Base-by-base conservation (phyloP, 2,329 filamentous ascomycete species). In the Mariannaea elegans region DNA sequence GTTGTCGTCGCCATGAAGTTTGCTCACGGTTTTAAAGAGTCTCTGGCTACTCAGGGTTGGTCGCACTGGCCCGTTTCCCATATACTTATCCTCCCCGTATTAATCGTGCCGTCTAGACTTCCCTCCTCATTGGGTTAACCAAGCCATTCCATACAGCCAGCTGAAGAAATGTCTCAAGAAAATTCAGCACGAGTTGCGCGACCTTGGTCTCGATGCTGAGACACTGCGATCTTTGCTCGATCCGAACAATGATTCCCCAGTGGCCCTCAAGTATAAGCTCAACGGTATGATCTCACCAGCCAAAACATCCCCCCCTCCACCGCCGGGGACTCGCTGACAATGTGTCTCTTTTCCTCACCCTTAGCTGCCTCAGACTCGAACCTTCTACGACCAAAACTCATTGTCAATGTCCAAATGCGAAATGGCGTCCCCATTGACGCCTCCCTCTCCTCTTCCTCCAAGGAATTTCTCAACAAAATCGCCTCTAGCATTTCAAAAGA, bases 141-240 rank as follows among this genome's bases (percentile, higher is more conserved):
- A 87, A 24, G 92, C 93, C 47, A 91, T 97, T 62, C 92, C 91
- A 3, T 97, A 97, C 74, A 85, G 89, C 42, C 87, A 93, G 75
- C 84, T 97, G 56, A 97, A 97, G 77, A 97, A 96, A 79, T 92
- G 91, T 76, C 89, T 97, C 72, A 94, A 94, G 73, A 89, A 89
- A 72, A 89, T 96, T 48, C 86, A 89, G 65, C 78, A 80, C 50
- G 92, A 97, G 78, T 82, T 97, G 51, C 78, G 82, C 38, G 82
- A 84, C 31, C 78, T 94, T 13, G 92, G 92, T 7, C 85, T 96
- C 27, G 90, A 92, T 64, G 85, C 86, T 4, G 83, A 89, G 9
- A 93, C 90, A 2, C 78, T 96, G 55, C 83, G 87, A 45, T 84
- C 85, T 57, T 82, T 95, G 24, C 81, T 91, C 54, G 80, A 82